These are phyloP conservation scores for Dissophora ornata DNA, from an alignment of 192 early-diverging fungal genomes.

Conservation along the genomic window DNA sequence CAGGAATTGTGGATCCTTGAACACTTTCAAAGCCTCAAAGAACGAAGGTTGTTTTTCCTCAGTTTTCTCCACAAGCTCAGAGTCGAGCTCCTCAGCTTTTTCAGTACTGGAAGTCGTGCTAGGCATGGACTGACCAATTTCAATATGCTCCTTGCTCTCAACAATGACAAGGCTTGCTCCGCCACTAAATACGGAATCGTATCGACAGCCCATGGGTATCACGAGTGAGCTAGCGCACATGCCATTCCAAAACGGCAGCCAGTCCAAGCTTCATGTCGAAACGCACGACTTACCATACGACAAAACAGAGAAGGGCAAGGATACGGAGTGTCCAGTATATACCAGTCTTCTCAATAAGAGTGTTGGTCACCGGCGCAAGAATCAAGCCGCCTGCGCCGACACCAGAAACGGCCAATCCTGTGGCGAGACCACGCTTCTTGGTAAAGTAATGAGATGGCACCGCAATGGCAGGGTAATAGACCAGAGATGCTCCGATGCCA, in stretches of 20 bases:
- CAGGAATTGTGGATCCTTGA: conserved; percentile 52
- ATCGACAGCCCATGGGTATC: no score
- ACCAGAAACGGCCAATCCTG: conserved; percentile 73
- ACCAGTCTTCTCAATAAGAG: conserved; percentile 43
- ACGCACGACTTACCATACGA: conserved; percentile 42
- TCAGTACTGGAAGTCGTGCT: background rate
- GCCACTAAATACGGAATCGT: no score
- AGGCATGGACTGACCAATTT: background rate
- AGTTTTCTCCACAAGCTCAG: background rate
- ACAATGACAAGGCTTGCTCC: conserved; percentile 52
- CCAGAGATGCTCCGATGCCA: conserved; percentile 69
- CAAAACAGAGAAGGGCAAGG: conserved; percentile 50
- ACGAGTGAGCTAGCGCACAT: no score
- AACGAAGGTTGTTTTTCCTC: conserved; percentile 21
- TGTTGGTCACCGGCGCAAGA: conserved; percentile 62
- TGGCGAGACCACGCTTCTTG: conserved; percentile 69
- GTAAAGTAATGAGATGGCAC: conserved; percentile 74
- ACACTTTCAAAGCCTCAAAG: conserved; percentile 34
- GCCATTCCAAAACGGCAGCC: no score
- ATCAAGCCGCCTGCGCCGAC: conserved; percentile 73
- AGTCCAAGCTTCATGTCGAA: no score
- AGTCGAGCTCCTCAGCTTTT: background rate
- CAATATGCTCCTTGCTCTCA: conserved; percentile 24
- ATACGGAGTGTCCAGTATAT: conserved; percentile 55
- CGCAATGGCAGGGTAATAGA: conserved; percentile 69